phyloP scores from a whole-genome alignment of 2,329 filamentous ascomycete species.

The Sporothrix mexicana region DNA sequence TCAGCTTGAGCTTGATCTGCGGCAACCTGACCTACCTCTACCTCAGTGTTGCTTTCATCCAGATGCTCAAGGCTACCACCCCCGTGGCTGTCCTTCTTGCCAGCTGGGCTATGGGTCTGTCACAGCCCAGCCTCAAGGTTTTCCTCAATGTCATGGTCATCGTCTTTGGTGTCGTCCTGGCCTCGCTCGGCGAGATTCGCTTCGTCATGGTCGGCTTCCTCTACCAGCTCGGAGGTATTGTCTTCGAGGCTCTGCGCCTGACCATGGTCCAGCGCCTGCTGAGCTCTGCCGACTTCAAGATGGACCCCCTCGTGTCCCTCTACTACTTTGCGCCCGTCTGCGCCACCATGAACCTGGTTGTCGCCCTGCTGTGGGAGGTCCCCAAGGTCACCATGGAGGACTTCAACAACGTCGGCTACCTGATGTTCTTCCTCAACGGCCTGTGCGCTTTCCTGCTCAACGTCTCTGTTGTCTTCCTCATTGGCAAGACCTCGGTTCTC shows the following conservation, averaged over 20 bases:
- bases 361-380: constrained; percentile 76
- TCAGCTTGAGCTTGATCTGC: constrained; percentile 94
- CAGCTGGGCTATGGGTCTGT: constrained; percentile 85
- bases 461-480: constrained; percentile 84
- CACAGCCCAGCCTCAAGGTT: constrained; percentile 81
- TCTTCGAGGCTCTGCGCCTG: constrained; percentile 81
- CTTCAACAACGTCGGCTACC: constrained; percentile 73
- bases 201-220: constrained; percentile 83
- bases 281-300: constrained; percentile 85
- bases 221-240: constrained; percentile 77
- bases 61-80: constrained; percentile 99
- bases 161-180: constrained; percentile 91
- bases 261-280: constrained; percentile 85
- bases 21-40: constrained; percentile 96
- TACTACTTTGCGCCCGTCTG: constrained; percentile 91
- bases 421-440: constrained; percentile 76
- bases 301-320: constrained; percentile 86
- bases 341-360: constrained; percentile 77
- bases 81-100: constrained; percentile 91
- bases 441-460: constrained; percentile 81
- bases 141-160: constrained; percentile 94
- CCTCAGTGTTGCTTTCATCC: constrained; percentile 94
- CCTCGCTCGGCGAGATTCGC: constrained; percentile 93
- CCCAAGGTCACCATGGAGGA: constrained; percentile 72
- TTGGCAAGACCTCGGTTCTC: constrained; percentile 85